Conservation (phyloP, 352 stramenopile species). For the Aphanomyces astaci region DNA sequence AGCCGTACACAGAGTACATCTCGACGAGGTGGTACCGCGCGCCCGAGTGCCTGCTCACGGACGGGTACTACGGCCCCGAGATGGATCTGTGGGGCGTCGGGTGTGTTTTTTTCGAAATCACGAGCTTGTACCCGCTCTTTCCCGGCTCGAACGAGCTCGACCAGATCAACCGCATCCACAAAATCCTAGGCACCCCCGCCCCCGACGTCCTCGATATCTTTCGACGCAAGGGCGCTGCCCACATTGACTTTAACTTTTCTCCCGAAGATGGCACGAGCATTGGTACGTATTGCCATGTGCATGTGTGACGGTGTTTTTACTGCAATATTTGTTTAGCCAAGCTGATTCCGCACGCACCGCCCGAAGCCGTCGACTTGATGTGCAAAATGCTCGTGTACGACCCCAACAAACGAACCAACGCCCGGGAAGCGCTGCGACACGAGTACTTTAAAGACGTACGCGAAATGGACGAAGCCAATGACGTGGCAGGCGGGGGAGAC, state of each 20-base stretch:
- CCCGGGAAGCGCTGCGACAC: conserved; percentile 82
- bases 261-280: conserved; percentile 78
- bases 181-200: conserved; percentile 87
- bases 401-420: conserved; percentile 82
- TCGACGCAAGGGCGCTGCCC: conserved; percentile 81
- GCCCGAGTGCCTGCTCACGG: conserved; percentile 91
- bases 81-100: conserved; percentile 96
- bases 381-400: conserved; percentile 86
- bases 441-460: conserved; percentile 85
- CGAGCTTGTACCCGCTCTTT: conserved; percentile 90
- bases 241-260: conserved; percentile 91
- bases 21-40: conserved; percentile 94
- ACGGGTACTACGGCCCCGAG: conserved; percentile 92
- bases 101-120: conserved; percentile 96
- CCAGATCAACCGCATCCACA: conserved; percentile 94
- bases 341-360: conserved; percentile 83
- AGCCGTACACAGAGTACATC: conserved; percentile 96
- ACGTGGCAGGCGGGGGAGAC: background rate
- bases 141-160: conserved; percentile 92
- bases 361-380: conserved; percentile 83
- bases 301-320: background rate
- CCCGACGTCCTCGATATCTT: conserved; percentile 85
- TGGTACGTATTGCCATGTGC: conserved; percentile 1
- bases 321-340: conserved; percentile 32
- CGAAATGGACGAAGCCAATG: conserved; percentile 48